Evolutionary conservation across 2,329 filamentous ascomycete species (phyloP), one percentile per base, ranked within the genome.

Genomic region (Fusarium avenaceum): DNA sequence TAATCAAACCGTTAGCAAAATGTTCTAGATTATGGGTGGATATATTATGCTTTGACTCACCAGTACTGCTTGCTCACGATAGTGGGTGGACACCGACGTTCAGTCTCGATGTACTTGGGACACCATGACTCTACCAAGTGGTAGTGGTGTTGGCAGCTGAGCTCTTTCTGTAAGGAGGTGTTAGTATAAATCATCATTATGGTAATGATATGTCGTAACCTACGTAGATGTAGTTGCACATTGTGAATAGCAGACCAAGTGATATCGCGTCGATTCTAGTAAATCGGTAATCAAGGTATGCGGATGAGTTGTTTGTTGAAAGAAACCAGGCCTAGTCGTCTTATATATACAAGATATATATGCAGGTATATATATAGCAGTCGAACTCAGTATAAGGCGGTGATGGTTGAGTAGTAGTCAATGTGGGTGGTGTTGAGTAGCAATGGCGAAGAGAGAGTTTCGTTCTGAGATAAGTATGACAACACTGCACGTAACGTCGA

Each of bases 151-250:
- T 83, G 80, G 65, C 84, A 85, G 75, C 84, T 83, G 62, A 85
- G 79, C 63, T 85, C 82, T 60, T 84, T 84, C 84, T 85, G 64
- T 22, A 50, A 42, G 24, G 40, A 24, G 3, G 10, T 50, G 57
- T 72, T 52, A 72, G 67, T 63, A 68, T 51, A 32, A 49, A 39
- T 14, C 30, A 43, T 53, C 45, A 42, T 38, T n/a, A 39, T n/a
- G 35, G 24, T 50, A n/a, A 48, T 51, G 33, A 26, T 43, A 35
- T 49, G 22, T 28, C 43, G 45, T 22, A 49, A 74, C 79, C 63
- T 75, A 82, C 81, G 69, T 84, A 83, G 56, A 84, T 85, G 73
- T 83, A 85, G 75, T 85, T 83, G 77, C 83, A 85, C 83, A 85
- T 85, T 65, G 60, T 80, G 68, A 50, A 58, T 47, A 44, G 26